These are phyloP conservation scores for Delitschia confertaspora DNA, from an alignment of 495 filamentous ascomycete species.

Conservation along the genomic window DNA sequence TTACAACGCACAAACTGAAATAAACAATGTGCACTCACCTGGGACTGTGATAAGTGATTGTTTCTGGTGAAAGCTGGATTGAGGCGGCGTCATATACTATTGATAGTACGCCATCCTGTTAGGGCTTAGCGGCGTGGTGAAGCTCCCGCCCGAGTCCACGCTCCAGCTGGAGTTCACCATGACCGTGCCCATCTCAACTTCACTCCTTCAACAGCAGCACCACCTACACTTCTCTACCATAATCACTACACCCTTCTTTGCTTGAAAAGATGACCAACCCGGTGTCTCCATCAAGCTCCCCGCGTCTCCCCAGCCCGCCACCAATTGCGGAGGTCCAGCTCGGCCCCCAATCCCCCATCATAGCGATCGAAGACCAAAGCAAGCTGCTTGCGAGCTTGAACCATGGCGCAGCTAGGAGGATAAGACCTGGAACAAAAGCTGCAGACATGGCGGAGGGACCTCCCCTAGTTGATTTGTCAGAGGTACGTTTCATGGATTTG, in stretches of 20 bases:
- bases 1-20: too few species aligned
- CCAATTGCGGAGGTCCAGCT: constrained; percentile 87
- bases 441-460: constrained; percentile 87
- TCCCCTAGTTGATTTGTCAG: constrained; percentile 71
- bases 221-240: neutral
- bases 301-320: constrained; percentile 78
- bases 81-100: too few species aligned
- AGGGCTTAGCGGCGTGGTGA: too few species aligned
- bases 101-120: too few species aligned
- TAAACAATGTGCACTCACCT: too few species aligned
- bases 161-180: too few species aligned
- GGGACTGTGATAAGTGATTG: too few species aligned
- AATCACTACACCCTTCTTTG: neutral
- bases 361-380: constrained; percentile 45
- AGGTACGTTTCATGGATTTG: constrained; percentile 60
- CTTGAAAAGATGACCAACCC: constrained; percentile 39
- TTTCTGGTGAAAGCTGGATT: too few species aligned
- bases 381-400: constrained; percentile 39
- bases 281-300: constrained; percentile 69
- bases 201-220: neutral
- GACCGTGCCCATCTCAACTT: neutral
- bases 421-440: constrained; percentile 84
- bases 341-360: constrained; percentile 68
- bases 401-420: constrained; percentile 65
- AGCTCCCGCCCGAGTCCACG: too few species aligned